Evolutionary conservation across 2,329 filamentous ascomycete species (phyloP).

Genomic region (Penicillium digitatum): DNA sequence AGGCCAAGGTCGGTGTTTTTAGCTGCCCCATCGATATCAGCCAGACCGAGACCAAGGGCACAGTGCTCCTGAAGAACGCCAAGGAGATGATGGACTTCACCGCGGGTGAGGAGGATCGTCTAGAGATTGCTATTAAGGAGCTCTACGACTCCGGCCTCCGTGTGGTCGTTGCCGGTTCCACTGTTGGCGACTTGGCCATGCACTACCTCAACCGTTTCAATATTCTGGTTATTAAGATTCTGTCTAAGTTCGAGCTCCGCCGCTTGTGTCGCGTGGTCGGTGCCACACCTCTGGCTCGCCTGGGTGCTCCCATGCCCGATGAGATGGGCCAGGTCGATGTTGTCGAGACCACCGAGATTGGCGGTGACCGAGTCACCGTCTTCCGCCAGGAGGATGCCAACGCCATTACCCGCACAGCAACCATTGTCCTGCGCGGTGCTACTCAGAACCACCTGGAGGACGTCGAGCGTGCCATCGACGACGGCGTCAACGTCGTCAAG

Average conservation of each 20-base stretch:
- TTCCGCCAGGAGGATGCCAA: constrained; percentile 83
- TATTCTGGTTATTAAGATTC: constrained; percentile 92
- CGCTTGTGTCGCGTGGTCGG: constrained; percentile 93
- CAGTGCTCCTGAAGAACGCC: constrained; percentile 91
- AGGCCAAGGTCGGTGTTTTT: constrained; percentile 95
- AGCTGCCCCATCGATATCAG: constrained; percentile 92
- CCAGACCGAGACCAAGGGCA: constrained; percentile 98
- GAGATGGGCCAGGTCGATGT: constrained; percentile 95
- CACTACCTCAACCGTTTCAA: constrained; percentile 98
- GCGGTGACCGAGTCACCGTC: constrained; percentile 94
- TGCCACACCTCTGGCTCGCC: constrained; percentile 88
- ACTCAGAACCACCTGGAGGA: constrained; percentile 98
- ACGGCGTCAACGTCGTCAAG: constrained; percentile 98
- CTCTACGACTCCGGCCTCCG: constrained; percentile 89
- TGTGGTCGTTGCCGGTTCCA: constrained; percentile 85
- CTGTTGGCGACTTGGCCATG: constrained; percentile 90
- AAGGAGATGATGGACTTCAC: constrained; percentile 99
- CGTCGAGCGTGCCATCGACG: constrained; percentile 92
- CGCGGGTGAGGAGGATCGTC: constrained; percentile 89
- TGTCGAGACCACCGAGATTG: constrained; percentile 96
- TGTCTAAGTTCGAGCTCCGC: constrained; percentile 96
- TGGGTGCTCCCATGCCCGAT: constrained; percentile 98
- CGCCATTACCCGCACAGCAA: constrained; percentile 86
- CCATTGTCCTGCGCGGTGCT: constrained; percentile 86
- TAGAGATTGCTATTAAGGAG: constrained; percentile 90